Conservation (phyloP, 2,329 filamentous ascomycete genomes). For the Xenoacremonium recifei region DNA sequence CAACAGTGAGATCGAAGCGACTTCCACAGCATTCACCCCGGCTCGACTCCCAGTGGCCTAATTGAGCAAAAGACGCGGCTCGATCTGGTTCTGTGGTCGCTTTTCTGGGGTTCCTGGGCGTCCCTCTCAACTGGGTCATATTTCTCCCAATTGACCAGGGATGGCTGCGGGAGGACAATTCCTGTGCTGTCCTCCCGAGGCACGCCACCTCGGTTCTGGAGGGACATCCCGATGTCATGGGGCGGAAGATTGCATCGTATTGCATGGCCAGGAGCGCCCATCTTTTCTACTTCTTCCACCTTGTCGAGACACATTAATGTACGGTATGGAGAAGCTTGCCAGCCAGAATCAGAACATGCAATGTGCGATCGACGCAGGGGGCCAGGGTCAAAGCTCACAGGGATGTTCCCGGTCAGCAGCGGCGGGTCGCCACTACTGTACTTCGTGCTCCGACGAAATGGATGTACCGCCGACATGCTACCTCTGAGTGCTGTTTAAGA, state of each 20-base stretch:
- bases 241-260: constrained; percentile 17
- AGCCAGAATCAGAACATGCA: not conserved
- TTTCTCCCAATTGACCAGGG: constrained; percentile 16
- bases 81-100: constrained; percentile 19
- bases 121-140: constrained; percentile 13
- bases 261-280: constrained; percentile 17
- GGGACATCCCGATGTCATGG: constrained; percentile 13
- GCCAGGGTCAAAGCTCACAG: constrained; percentile 18
- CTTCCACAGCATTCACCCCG: constrained; percentile 13
- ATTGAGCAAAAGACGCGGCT: constrained; percentile 19
- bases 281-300: constrained; percentile 2
- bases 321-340: not conserved
- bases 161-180: constrained; percentile 20
- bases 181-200: constrained; percentile 18
- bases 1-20: constrained; percentile 14
- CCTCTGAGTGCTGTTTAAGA: too few species aligned
- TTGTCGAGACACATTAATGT: too few species aligned
- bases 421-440: too few species aligned
- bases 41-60: constrained; percentile 11
- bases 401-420: constrained; percentile 16
- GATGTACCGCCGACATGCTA: too few species aligned
- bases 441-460: too few species aligned
- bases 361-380: constrained; percentile 26
- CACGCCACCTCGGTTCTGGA: constrained; percentile 29
- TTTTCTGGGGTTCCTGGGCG: constrained; percentile 11